Evolutionary conservation across 768 basidiomycete species (phyloP).

Genomic region (Suillus tomentosus): DNA sequence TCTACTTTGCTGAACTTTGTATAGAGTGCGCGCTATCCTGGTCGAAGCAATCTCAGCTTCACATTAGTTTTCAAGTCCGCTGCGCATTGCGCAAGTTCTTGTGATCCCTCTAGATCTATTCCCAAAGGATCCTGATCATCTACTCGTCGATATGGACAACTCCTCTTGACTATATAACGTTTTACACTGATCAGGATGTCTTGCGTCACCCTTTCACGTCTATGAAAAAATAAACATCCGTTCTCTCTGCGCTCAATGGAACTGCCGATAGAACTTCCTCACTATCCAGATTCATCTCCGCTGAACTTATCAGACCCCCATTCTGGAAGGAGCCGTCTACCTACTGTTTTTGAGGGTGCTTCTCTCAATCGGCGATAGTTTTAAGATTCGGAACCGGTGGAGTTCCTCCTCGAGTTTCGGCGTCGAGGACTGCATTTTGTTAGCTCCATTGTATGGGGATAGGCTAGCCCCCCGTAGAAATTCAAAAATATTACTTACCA

Average conservation of each 20-base stretch:
- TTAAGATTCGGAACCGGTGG: constrained; percentile 9
- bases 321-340: constrained; percentile 22
- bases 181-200: constrained; percentile 17
- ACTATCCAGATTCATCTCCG: constrained; percentile 33
- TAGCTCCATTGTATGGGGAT: neutral
- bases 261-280: constrained; percentile 24
- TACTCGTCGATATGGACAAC: neutral
- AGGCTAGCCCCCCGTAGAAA: neutral
- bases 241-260: constrained; percentile 12
- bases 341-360: constrained; percentile 24
- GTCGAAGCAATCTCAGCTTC: neutral
- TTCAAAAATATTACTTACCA: neutral
- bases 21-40: neutral
- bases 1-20: constrained; percentile 10
- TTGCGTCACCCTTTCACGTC: constrained; percentile 19
- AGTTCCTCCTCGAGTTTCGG: neutral
- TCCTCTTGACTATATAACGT: neutral
- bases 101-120: neutral
- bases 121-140: constrained; percentile 6
- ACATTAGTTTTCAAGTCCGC: neutral
- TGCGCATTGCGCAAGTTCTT: neutral
- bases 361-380: constrained; percentile 26
- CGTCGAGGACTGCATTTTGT: neutral
- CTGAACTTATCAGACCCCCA: constrained; percentile 18
- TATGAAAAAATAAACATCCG: constrained; percentile 18